Conservation (phyloP, 2,329 filamentous ascomycete species). For the Diplodia mutila region DNA sequence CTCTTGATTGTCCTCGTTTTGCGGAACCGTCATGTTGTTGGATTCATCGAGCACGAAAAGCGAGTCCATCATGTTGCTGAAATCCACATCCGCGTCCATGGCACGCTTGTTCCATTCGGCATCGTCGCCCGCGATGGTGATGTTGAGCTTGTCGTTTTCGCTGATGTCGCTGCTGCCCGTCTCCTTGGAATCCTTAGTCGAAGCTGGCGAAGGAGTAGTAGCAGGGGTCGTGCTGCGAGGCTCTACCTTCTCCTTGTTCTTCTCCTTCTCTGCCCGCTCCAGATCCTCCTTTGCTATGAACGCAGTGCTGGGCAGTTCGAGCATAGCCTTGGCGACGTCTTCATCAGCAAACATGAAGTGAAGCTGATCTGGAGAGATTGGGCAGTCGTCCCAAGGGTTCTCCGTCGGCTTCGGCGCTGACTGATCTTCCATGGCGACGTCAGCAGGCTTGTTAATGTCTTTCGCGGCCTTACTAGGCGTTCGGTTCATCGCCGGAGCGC, state of each 20-base stretch:
- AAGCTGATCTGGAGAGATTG: conserved; percentile 11
- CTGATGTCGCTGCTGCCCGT: conserved; percentile 48
- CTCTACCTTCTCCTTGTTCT: conserved; percentile 25
- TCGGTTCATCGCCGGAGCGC: conserved; percentile 15
- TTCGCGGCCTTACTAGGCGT: conserved; percentile 25
- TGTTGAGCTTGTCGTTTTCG: conserved; percentile 46
- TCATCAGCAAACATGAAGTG: conserved; percentile 25
- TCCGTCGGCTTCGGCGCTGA: neutral
- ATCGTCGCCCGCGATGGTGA: conserved; percentile 36
- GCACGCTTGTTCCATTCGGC: conserved; percentile 12
- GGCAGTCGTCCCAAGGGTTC: conserved; percentile 23
- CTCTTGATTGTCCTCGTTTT: conserved; percentile 17
- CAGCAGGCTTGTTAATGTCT: neutral
- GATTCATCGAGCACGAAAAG: conserved; percentile 24
- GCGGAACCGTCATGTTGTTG: conserved; percentile 13
- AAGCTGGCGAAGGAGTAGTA: conserved; percentile 37
- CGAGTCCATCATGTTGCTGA: conserved; percentile 13
- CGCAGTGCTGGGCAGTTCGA: conserved; percentile 21
- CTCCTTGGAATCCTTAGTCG: conserved; percentile 42
- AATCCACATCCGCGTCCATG: conserved; percentile 14
- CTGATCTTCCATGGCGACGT: conserved; percentile 1
- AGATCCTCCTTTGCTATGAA: conserved; percentile 24
- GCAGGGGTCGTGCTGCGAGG: conserved; percentile 29
- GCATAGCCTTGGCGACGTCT: conserved; percentile 12
- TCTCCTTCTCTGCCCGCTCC: conserved; percentile 31